phyloP scores from a whole-genome alignment of 2,329 filamentous ascomycete genomes.

The Lithohypha guttulata region DNA sequence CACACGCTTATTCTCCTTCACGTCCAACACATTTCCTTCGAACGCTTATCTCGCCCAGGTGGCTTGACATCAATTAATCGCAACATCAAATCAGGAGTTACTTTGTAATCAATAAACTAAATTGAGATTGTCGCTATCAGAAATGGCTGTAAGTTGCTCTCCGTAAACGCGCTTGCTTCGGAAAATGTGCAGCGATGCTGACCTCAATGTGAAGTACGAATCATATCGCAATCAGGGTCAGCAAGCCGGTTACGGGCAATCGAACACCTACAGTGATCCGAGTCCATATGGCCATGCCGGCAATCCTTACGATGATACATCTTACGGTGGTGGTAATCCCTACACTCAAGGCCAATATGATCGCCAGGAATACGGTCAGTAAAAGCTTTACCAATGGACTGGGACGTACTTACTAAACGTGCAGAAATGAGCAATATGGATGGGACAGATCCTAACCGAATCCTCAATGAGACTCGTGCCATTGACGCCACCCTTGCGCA shows the following conservation, averaged over 20 bases:
- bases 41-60: conserved; percentile 1
- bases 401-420: conserved; percentile 11
- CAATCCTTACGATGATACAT: conserved; percentile 16
- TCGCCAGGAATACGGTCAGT: conserved; percentile 25
- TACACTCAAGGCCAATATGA: conserved; percentile 34
- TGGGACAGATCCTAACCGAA: conserved; percentile 54
- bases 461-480: conserved; percentile 74
- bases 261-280: conserved; percentile 17
- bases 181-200: no score
- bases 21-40: not conserved
- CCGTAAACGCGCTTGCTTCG: not conserved
- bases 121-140: no score
- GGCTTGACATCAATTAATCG: not conserved
- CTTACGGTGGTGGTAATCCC: conserved; percentile 25
- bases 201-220: no score
- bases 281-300: conserved; percentile 9
- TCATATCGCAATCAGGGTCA: not conserved
- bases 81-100: conserved; percentile 2
- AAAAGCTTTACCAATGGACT: not conserved
- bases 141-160: conserved; percentile 4
- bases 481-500: conserved; percentile 67
- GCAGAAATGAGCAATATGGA: conserved; percentile 35
- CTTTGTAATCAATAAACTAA: no score
- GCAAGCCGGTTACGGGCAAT: not conserved
- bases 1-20: not conserved